phyloP scores from a whole-genome alignment of 768 basidiomycete species.

The Termitomyces sp. region DNA sequence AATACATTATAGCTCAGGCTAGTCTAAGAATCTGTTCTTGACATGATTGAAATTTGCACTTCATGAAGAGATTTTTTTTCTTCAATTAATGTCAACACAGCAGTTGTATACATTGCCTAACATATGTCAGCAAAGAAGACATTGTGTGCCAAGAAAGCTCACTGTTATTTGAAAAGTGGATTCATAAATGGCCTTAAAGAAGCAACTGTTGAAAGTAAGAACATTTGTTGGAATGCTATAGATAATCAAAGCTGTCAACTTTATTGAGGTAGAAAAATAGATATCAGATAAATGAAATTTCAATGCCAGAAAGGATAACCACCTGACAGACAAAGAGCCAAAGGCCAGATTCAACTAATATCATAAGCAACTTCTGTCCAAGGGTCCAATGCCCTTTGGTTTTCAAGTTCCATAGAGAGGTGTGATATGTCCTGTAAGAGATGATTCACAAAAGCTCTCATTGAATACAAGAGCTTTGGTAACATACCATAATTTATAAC shows the following conservation, averaged over 20 bases:
- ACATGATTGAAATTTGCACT: neutral
- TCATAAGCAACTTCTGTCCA: neutral
- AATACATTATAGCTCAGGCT: no score
- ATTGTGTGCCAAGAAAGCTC: no score
- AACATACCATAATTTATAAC: neutral
- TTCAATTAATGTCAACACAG: neutral
- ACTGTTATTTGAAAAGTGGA: neutral
- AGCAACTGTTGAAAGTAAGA: neutral
- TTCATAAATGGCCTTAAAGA: neutral
- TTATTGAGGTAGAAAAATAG: neutral
- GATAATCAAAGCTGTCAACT: neutral
- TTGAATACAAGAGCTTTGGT: neutral
- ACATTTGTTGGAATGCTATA: rapidly evolving
- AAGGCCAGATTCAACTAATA: neutral
- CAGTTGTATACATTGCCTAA: neutral
- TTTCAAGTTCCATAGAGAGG: neutral
- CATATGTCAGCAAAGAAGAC: neutral
- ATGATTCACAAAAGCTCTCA: no score
- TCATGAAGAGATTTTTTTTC: neutral
- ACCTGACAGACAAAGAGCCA: neutral
- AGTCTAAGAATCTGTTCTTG: neutral
- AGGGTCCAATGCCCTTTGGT: neutral
- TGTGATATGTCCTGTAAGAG: neutral
- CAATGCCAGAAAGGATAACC: neutral
- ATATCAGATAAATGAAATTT: neutral